Base-by-base conservation (phyloP, 108 stramenopile species). In the Stephanodiscus triporus region DNA sequence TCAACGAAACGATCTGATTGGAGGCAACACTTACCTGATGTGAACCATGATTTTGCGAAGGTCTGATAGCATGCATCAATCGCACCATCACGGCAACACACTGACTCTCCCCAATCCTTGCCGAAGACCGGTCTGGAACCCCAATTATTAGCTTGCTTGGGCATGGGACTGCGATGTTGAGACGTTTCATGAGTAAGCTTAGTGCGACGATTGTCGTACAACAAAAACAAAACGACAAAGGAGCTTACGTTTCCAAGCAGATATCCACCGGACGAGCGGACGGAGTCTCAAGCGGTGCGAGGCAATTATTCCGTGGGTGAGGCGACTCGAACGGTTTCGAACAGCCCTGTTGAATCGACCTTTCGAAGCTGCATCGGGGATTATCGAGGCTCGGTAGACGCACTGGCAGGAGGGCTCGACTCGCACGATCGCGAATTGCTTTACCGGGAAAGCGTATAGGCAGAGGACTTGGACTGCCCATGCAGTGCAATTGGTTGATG, bases 31-130 rank as follows among this genome's bases (percentile, higher is more conserved):
- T 27, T 37, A 38, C 51, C 81, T 38, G 77, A 85, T 5, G 63
- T 68, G 43, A 63, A 74, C 73, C 78, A 72, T 23, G 73, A 36
- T 50, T 80, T 56, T 10, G 87, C 85, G 56, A 95, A 83, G 30
- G 67, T 59, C 50, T 63, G 54, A 22, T 62, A 48, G 34, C 90
- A 78, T 23, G 61, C 63, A 34, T 78, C 65, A 9, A 90, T 60
- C 17, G 78, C 72, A n/a, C 10, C 49, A 24, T 70, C 66, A 5
- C 76, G 45, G 61, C 88, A 91, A 19, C 60, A 37, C 19, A 60
- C 70, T 5, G 89, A 91, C 19, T 69, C 71, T 6, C 94, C 94
- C 92, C 91, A 95, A 74, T 95, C 94, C 40, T 75, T 74, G 19
- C 89, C 89, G 27, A 66, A 50, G 26, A 87, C 49, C 14, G 92